These are phyloP conservation scores for Drechslerella coelobrocha DNA, from an alignment of 2,329 filamentous ascomycete genomes.

Conservation along the genomic window DNA sequence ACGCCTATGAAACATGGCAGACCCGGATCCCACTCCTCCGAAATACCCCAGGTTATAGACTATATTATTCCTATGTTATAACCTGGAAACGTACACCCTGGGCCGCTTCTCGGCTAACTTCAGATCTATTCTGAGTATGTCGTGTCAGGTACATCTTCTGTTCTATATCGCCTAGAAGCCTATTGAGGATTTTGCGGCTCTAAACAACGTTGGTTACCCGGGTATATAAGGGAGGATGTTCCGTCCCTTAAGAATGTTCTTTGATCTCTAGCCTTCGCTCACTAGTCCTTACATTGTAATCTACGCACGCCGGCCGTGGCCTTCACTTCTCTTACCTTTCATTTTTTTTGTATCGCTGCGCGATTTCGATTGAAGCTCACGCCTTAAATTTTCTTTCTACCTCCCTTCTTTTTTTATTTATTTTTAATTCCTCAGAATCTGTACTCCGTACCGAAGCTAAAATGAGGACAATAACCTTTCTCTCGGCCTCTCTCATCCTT, in stretches of 20 bases:
- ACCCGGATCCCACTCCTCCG: neutral
- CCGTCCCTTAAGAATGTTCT: neutral
- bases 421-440: neutral
- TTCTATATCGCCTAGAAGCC: neutral
- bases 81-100: no score
- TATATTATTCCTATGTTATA: no score
- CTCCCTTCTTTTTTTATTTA: neutral
- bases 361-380: neutral
- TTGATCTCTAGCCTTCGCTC: neutral
- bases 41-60: no score
- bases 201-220: neutral
- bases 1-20: neutral
- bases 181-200: neutral
- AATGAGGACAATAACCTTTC: slow-evolving; percentile 9
- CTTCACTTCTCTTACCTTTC: slow-evolving; percentile 3
- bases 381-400: neutral
- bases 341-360: slow-evolving; percentile 6
- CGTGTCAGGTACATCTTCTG: no score
- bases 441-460: neutral
- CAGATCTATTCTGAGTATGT: no score
- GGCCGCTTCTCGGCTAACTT: no score
- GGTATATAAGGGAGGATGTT: neutral
- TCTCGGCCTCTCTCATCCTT: slow-evolving; percentile 11
- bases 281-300: neutral
- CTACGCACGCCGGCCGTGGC: neutral